These are phyloP conservation scores for Yamadazyma takamatsuzukensis DNA, from an alignment of 805 yeast species.

Conservation along the genomic window DNA sequence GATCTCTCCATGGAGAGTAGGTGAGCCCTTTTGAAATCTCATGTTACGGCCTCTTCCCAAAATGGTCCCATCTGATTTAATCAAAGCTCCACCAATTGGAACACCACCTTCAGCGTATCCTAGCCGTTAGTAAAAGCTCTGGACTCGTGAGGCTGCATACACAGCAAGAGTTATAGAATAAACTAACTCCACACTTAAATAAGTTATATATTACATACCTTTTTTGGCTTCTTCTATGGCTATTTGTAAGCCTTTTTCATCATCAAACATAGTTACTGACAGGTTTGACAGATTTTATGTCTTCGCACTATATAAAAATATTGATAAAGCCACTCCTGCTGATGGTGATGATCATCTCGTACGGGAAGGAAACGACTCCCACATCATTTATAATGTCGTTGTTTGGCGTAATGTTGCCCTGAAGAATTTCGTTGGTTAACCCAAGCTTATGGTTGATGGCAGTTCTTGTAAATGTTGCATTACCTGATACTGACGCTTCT, in stretches of 20 bases:
- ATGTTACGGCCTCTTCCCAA: conserved; percentile 88
- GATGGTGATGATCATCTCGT: conserved; percentile 58
- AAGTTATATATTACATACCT: conserved; percentile 35
- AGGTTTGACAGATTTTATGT: neutral
- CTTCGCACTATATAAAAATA: conserved; percentile 3
- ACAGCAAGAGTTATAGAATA: neutral
- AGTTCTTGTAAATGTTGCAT: conserved; percentile 7
- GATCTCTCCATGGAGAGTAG: conserved; percentile 91
- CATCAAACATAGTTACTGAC: no score
- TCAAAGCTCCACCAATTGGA: conserved; percentile 79
- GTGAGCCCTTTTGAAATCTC: conserved; percentile 80
- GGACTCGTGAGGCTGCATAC: no score
- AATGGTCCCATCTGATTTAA: conserved; percentile 71
- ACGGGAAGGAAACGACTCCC: conserved; percentile 45
- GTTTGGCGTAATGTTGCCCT: conserved; percentile 1
- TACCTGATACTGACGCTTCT: conserved; percentile 7
- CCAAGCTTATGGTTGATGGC: conserved; percentile 5
- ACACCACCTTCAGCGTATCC: conserved; percentile 85
- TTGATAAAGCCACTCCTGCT: conserved; percentile 62
- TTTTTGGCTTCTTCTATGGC: conserved; percentile 70
- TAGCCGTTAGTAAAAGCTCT: conserved; percentile 20
- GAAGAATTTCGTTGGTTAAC: conserved; percentile 7
- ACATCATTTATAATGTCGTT: conserved; percentile 45
- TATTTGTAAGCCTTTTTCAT: conserved; percentile 58
- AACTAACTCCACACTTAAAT: conserved; percentile 1